phyloP scores from a whole-genome alignment of 2,329 filamentous ascomycete species.

The Phialophora expanda region DNA sequence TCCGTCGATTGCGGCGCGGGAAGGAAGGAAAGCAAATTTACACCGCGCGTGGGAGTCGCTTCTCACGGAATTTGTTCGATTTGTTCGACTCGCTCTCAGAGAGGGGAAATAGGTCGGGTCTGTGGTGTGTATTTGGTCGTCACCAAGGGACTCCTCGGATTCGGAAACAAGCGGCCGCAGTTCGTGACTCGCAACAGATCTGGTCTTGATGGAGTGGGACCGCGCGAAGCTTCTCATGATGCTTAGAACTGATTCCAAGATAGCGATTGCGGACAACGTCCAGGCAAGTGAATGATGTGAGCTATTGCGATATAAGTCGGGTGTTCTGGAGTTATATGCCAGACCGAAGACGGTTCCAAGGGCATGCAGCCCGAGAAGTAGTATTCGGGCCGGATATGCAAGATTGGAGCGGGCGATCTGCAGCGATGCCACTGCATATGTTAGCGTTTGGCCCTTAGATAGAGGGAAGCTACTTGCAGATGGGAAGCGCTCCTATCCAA shows the following conservation, averaged over 20 bases:
- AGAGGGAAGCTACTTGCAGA: no score
- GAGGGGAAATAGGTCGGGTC: no score
- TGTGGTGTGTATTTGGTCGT: no score
- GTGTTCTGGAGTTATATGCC: conserved; percentile 78
- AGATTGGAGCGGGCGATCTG: conserved; percentile 1
- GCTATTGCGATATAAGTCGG: conserved; percentile 84
- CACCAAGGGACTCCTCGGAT: no score
- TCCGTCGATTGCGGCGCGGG: no score
- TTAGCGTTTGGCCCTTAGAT: no score
- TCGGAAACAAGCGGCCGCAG: conserved; percentile 64
- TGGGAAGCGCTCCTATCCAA: no score
- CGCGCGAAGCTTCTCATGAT: conserved; percentile 62
- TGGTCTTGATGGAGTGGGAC: conserved; percentile 54
- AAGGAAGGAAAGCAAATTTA: no score
- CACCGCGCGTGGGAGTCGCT: no score
- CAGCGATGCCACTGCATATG: not conserved
- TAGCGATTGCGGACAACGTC: conserved; percentile 74
- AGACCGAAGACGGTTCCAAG: conserved; percentile 68
- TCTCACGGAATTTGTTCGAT: no score
- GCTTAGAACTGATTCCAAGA: conserved; percentile 71
- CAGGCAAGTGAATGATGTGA: conserved; percentile 88
- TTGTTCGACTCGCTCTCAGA: no score
- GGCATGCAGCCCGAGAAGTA: conserved; percentile 68
- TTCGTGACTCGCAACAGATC: conserved; percentile 42
- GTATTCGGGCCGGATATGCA: conserved; percentile 66